phyloP scores from a whole-genome alignment of 805 yeast species.

The Monosporozyma aquatica region DNA sequence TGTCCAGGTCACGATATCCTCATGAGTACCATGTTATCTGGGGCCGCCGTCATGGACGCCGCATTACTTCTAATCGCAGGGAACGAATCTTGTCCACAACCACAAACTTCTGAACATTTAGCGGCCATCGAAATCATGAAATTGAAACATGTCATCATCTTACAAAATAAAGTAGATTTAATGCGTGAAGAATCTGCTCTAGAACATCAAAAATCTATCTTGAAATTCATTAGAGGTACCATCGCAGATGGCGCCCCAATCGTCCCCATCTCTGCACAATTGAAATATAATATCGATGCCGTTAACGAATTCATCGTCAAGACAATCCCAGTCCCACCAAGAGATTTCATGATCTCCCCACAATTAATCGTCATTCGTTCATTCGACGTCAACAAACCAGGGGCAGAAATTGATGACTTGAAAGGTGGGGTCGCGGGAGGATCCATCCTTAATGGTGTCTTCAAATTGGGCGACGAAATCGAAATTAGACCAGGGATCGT shows the following conservation, averaged over 20 bases:
- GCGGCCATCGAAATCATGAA: constrained; percentile 99
- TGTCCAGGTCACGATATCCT: constrained; percentile 99
- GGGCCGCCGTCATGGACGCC: constrained; percentile 99
- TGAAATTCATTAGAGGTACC: constrained; percentile 92
- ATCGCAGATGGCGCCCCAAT: constrained; percentile 99
- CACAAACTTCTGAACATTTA: constrained; percentile 97
- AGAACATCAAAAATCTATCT: constrained; percentile 89
- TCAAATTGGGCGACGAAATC: constrained; percentile 94
- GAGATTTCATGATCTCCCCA: constrained; percentile 92
- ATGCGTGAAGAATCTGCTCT: constrained; percentile 95
- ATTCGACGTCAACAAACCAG: constrained; percentile 97
- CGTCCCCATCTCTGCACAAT: constrained; percentile 97
- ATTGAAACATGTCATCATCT: constrained; percentile 87
- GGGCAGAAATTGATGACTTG: constrained; percentile 91
- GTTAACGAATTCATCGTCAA: constrained; percentile 94
- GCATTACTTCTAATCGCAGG: constrained; percentile 94
- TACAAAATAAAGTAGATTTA: constrained; percentile 96
- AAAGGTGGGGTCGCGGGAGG: constrained; percentile 99
- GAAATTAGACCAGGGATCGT: constrained; percentile 99
- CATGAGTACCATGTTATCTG: constrained; percentile 99
- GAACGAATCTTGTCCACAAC: constrained; percentile 99
- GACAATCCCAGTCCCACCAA: constrained; percentile 86
- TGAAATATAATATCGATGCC: constrained; percentile 96
- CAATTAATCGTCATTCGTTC: constrained; percentile 95
- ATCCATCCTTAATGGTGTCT: constrained; percentile 92